Percentiles rank a stretch among this genome's conserved stretches.
Evolutionary conservation across 371 early-diverging fungal species (phyloP).

Genomic region (Homolaphlyctis polyrhiza): DNA sequence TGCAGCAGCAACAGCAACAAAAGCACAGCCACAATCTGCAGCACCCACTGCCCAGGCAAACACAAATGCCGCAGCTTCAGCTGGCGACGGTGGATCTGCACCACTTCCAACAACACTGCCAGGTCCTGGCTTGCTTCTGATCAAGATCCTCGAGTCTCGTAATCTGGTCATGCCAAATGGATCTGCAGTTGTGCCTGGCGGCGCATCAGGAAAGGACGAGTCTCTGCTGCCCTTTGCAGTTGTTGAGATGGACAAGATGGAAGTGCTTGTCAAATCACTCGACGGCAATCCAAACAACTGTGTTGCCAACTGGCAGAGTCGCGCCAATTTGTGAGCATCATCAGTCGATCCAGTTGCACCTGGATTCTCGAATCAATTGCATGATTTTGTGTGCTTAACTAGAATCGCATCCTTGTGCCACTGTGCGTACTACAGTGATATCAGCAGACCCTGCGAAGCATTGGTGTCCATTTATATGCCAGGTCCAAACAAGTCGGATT

Average conservation of each 20-base stretch:
- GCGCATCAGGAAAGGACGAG: constrained; percentile 32
- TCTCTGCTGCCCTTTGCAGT: constrained; percentile 80
- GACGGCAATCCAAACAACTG: constrained; percentile 44
- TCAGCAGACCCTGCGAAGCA: constrained; percentile 77
- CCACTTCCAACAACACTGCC: not conserved
- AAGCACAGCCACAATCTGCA: not conserved
- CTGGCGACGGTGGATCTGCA: not conserved
- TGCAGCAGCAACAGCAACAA: not conserved
- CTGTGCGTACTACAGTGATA: constrained; percentile 68
- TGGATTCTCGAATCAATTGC: not conserved
- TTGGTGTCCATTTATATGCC: constrained; percentile 82
- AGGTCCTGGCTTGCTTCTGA: constrained; percentile 58
- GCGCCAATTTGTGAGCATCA: constrained; percentile 4
- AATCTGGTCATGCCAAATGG: constrained; percentile 59
- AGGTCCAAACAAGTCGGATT: constrained; percentile 11
- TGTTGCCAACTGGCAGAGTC: constrained; percentile 5
- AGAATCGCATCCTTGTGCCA: not conserved
- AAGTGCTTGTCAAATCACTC: constrained; percentile 69
- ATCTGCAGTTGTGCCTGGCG: not conserved
- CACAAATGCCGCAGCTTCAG: not conserved
- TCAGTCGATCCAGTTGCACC: not conserved
- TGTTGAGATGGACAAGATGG: constrained; percentile 88
- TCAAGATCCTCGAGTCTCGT: constrained; percentile 75
- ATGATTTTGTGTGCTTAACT: not conserved
- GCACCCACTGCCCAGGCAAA: not conserved